Evolutionary conservation across 2,329 filamentous ascomycete species (phyloP).

Genomic region (Alternaria sp.): DNA sequence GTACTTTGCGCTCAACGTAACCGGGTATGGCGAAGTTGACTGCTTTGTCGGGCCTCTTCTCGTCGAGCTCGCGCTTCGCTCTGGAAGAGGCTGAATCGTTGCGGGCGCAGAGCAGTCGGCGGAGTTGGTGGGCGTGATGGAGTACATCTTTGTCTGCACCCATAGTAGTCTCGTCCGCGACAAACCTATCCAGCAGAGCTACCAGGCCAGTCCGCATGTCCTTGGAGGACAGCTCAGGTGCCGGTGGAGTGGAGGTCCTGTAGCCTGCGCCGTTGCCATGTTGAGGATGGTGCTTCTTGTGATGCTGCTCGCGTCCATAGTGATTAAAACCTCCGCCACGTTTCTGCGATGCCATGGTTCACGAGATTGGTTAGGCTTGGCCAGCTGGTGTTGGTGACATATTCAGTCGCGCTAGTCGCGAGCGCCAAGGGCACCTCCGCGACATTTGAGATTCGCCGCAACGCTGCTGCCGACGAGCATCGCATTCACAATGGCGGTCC

Average conservation of each 20-base stretch:
- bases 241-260: background rate
- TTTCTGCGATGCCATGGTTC: constrained; percentile 35
- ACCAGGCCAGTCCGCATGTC: constrained; percentile 46
- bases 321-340: constrained; percentile 33
- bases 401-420: constrained; percentile 18
- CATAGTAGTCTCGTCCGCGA: constrained; percentile 37
- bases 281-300: constrained; percentile 10
- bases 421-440: constrained; percentile 23
- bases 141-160: constrained; percentile 40
- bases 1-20: constrained; percentile 40
- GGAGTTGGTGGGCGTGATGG: constrained; percentile 42
- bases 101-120: constrained; percentile 36
- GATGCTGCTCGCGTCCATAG: constrained; percentile 23
- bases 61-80: constrained; percentile 54
- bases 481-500: constrained; percentile 57
- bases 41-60: constrained; percentile 36
- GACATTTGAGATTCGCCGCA: constrained; percentile 28
- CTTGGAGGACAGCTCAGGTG: constrained; percentile 27
- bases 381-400: background rate
- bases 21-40: constrained; percentile 35
- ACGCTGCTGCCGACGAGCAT: constrained; percentile 13
- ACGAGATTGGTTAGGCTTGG: background rate
- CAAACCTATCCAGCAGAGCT: constrained; percentile 42
- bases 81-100: constrained; percentile 59
- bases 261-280: constrained; percentile 11